Evolutionary conservation across 2,329 filamentous ascomycete species (phyloP), one percentile per base, ranked within the genome.

Genomic region (Coleophoma cylindrospora): DNA sequence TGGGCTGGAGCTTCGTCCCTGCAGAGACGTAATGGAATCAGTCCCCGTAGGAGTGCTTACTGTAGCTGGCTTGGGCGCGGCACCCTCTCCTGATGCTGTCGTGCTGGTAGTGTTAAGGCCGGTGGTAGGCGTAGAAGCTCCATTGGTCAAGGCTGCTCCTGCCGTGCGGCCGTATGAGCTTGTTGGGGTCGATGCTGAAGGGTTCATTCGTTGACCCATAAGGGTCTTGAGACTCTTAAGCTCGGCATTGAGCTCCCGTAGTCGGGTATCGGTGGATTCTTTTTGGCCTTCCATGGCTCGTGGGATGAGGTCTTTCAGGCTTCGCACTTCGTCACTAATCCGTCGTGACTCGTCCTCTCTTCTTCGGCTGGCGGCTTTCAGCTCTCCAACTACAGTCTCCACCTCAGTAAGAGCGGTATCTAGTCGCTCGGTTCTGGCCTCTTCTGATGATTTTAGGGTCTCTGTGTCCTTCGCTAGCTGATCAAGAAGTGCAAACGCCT

Each of bases 141-240:
- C 41, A 11, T 45, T 46, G 46, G 13, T 47, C 37, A 40, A 43
- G 15, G 12, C 7, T 22, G 50, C 44, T 19, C 46, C 51, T 40
- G 60, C 43, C 13, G 62, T 14, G 38, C 65, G 52, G 8, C 64
- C 52, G 9, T 68, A 61, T 3, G 66, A 51, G 19, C 53, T 55
- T 45, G 58, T 51, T 46, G 32, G 57, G n/a, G 59, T 44, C 10
- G 60, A 50, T 15, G 54, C 34, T 8, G 55, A 34, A 12, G 71
- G 61, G 48, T 69, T 74, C 76, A 85, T 78, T 53, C 83, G 72
- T 66, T 84, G 81, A 40, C 76, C 73, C 61, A 99, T 82, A 48
- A 99, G 75, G 2, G 89, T 88, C 78, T 96, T 97, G 61, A 99
- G 74, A 66, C 91, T 96, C 74, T 88, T 90, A 61, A 99, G 76